Conservation (phyloP, 805 yeast species). For the Candida insectorum region DNA sequence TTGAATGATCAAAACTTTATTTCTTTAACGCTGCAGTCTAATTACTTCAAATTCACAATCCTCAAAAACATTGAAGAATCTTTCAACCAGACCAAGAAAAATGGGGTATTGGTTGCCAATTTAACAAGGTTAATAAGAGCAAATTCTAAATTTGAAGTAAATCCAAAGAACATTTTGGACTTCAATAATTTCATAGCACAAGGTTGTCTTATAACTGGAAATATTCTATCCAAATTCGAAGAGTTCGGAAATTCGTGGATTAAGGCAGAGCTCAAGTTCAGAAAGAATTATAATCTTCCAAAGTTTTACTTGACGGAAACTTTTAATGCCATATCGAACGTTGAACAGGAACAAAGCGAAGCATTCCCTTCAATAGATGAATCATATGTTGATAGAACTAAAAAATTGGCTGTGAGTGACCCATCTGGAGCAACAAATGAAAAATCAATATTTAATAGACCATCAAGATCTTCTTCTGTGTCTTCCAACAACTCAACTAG, state of each 20-base stretch:
- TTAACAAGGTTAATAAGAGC: constrained; percentile 45
- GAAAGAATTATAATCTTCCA: constrained; percentile 29
- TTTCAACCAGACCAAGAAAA: constrained; percentile 45
- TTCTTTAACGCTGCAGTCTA: constrained; percentile 22
- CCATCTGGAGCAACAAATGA: not conserved
- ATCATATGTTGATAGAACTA: constrained; percentile 9
- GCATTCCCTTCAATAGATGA: constrained; percentile 11
- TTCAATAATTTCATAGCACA: constrained; percentile 41
- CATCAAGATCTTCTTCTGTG: constrained; percentile 27
- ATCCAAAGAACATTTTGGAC: constrained; percentile 35
- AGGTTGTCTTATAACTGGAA: constrained; percentile 27
- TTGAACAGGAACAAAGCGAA: not conserved
- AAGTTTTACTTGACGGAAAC: constrained; percentile 10
- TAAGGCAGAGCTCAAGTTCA: constrained; percentile 37
- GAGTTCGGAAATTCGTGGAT: constrained; percentile 43
- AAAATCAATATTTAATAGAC: constrained; percentile 8
- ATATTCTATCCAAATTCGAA: constrained; percentile 27
- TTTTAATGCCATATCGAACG: not conserved
- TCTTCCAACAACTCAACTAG: constrained; percentile 17
- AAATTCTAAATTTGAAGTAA: constrained; percentile 31
- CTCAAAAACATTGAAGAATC: constrained; percentile 30
- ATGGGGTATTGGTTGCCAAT: constrained; percentile 46
- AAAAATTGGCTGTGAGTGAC: constrained; percentile 16
- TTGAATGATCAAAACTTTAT: constrained; percentile 40
- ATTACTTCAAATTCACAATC: constrained; percentile 25